phyloP scores from a whole-genome alignment of 352 stramenopile species.

The Phytophthora ohioensis region DNA sequence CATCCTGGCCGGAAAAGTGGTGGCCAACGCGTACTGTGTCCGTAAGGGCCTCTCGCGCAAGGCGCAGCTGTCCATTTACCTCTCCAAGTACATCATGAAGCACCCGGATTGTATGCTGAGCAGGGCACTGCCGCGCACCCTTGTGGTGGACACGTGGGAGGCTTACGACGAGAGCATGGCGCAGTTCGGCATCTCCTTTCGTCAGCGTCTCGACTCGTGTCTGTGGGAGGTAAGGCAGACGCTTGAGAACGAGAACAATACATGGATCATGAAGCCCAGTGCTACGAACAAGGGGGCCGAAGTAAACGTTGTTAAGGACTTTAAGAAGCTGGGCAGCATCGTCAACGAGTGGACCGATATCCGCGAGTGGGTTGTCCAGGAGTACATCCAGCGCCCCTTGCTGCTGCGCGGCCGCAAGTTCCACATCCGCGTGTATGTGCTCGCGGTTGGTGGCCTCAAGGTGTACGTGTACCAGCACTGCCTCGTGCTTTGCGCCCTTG shows the following conservation, averaged over 20 bases:
- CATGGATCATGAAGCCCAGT: conserved; percentile 83
- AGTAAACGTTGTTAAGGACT: conserved; percentile 70
- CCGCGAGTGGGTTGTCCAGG: conserved; percentile 71
- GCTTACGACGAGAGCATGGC: conserved; percentile 69
- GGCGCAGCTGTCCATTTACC: conserved; percentile 74
- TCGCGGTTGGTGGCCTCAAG: conserved; percentile 62
- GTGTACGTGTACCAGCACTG: conserved; percentile 80
- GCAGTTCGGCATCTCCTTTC: conserved; percentile 66
- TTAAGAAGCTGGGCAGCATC: conserved; percentile 67
- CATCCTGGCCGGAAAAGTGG: conserved; percentile 56
- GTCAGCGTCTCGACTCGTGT: conserved; percentile 64
- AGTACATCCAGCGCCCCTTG: conserved; percentile 63
- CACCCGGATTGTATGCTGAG: conserved; percentile 58
- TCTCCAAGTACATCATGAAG: conserved; percentile 76
- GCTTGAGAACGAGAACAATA: conserved; percentile 51
- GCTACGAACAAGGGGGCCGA: conserved; percentile 80
- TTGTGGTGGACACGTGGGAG: conserved; percentile 79
- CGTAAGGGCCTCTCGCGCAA: conserved; percentile 78
- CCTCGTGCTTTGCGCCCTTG: conserved; percentile 63
- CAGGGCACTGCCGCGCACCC: conserved; percentile 56
- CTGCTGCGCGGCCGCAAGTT: conserved; percentile 75
- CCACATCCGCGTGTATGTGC: conserved; percentile 74
- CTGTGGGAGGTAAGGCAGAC: conserved; percentile 61
- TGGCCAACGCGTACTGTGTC: conserved; percentile 76
- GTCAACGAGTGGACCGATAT: conserved; percentile 76